Evolutionary conservation across 495 filamentous ascomycete genomes (phyloP).

Genomic region (Penicillium verhagenii): DNA sequence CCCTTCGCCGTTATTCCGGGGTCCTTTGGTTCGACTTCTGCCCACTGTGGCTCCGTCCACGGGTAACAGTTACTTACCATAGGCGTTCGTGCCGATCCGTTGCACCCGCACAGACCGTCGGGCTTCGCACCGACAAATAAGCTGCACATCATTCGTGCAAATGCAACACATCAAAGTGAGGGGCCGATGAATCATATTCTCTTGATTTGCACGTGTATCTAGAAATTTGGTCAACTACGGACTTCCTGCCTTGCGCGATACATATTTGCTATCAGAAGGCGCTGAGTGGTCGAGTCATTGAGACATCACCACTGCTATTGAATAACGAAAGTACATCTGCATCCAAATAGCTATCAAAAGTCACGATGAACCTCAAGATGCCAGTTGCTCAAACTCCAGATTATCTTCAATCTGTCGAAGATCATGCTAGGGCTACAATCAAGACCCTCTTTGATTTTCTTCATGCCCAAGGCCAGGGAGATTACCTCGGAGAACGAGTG

Average conservation of each 20-base stretch:
- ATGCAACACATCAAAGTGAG: background rate
- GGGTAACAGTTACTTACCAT: background rate
- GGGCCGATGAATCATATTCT: background rate
- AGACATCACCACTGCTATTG: background rate
- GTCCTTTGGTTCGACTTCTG: background rate
- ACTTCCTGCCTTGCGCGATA: constrained; percentile 1
- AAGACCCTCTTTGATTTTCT: constrained; percentile 23
- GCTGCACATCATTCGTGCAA: background rate
- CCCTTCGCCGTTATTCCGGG: background rate
- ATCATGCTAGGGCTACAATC: constrained; percentile 17
- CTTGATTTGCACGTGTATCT: constrained; percentile 2
- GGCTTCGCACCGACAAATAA: constrained; percentile 17
- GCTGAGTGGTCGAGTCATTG: background rate
- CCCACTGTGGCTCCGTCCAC: background rate
- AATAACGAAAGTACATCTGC: background rate
- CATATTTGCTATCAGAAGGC: background rate
- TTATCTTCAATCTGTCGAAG: constrained; percentile 4
- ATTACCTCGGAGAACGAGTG: constrained; percentile 39
- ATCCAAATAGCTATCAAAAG: background rate
- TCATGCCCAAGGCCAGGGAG: constrained; percentile 24
- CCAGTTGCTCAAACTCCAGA: background rate
- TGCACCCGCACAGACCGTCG: constrained; percentile 11
- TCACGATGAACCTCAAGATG: constrained; percentile 17
- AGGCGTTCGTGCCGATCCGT: constrained; percentile 15
- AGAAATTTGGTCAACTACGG: background rate